Percentiles rank a stretch among this genome's conserved stretches.
Conservation (phyloP, 2,329 filamentous ascomycete species). For the Drechslerella dactyloides region DNA sequence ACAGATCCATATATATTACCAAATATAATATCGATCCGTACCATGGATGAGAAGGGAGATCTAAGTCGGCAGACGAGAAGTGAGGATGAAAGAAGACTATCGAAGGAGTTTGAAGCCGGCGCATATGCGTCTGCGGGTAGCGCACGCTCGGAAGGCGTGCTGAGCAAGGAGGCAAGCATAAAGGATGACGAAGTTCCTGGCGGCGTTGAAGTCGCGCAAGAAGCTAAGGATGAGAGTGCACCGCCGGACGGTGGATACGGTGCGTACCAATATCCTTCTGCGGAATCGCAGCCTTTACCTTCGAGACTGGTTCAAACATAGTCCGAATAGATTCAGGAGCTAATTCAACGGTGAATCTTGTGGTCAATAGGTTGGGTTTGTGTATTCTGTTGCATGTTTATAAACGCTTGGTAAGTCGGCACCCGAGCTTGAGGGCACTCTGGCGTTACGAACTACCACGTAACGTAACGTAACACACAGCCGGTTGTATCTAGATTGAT, state of each 20-base stretch:
- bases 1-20: not conserved
- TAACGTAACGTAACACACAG: not conserved
- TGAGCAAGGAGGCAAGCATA: conserved; percentile 24
- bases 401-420: conserved; percentile 42
- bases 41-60: conserved; percentile 39
- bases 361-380: conserved; percentile 37
- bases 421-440: not conserved
- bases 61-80: conserved; percentile 9
- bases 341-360: conserved; percentile 4
- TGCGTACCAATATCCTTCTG: too few species aligned
- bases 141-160: conserved; percentile 30
- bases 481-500: not conserved
- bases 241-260: conserved; percentile 69
- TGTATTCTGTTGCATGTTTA: conserved; percentile 54
- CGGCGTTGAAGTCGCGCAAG: conserved; percentile 29
- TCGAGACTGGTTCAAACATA: conserved; percentile 54
- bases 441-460: not conserved
- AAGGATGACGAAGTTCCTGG: conserved; percentile 17
- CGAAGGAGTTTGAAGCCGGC: conserved; percentile 28
- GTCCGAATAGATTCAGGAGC: not conserved
- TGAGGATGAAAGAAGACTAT: conserved; percentile 23
- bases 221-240: conserved; percentile 52
- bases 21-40: not conserved
- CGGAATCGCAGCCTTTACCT: too few species aligned
- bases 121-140: conserved; percentile 22